These are phyloP conservation scores for Spergularia bocconei DNA, from an alignment of 148 eudicot species.

Conservation along the genomic window DNA sequence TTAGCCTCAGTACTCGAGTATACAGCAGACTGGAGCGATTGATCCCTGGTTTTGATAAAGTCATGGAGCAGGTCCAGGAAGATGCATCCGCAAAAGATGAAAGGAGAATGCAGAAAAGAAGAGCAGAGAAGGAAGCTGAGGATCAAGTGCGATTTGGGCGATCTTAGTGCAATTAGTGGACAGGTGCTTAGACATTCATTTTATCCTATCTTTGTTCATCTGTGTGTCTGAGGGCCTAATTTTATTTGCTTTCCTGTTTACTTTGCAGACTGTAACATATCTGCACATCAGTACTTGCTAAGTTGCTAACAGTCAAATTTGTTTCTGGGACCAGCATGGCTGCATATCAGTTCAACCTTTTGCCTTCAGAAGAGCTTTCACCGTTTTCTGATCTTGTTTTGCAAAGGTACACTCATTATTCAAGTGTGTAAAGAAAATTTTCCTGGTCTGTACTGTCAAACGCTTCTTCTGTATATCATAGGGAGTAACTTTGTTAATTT, in stretches of 20 bases:
- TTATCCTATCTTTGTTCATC: neutral
- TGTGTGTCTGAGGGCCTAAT: neutral
- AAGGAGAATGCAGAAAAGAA: conserved; percentile 28
- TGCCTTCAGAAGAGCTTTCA: neutral
- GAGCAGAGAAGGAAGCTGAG: conserved; percentile 34
- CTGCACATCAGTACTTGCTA: neutral
- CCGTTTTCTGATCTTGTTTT: neutral
- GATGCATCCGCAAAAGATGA: conserved; percentile 29
- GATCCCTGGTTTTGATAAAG: conserved; percentile 49
- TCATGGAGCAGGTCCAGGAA: conserved; percentile 38
- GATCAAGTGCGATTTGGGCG: conserved; percentile 9
- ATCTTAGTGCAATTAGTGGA: neutral
- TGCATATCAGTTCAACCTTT: neutral
- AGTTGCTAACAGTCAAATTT: neutral
- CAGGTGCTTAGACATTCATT: conserved; percentile 18
- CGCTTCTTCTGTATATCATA: conserved; percentile 4
- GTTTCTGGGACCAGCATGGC: too few relatives aligned
- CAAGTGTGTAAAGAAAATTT: neutral
- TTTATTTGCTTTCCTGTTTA: neutral
- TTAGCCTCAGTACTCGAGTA: conserved; percentile 29
- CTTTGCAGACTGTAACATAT: conserved; percentile 4
- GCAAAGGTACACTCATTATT: neutral
- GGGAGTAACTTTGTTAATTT: neutral
- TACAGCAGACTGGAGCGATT: conserved; percentile 29
- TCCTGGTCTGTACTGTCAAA: neutral